Base-by-base conservation (phyloP, 2,329 filamentous ascomycete genomes). In the Dryadomyces sulphureus region DNA sequence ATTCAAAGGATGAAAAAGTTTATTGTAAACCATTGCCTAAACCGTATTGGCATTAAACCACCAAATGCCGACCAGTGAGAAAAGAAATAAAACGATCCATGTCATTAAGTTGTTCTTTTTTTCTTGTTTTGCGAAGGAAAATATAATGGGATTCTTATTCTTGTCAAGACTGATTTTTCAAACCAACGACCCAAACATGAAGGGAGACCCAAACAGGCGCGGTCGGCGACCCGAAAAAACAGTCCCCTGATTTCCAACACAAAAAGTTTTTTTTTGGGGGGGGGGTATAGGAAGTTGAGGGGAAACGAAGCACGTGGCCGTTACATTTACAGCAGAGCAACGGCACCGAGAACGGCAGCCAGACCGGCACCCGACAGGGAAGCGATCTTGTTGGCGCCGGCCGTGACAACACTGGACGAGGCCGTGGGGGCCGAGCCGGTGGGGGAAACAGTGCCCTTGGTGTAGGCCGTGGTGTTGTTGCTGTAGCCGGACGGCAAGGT, bases 271-370 rank as follows among this genome's bases (percentile, higher is more conserved):
- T 36, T 39, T 40, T 22, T 14, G 38, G 16, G 21, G 24, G 19
- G 36, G 2, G 38, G 27, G 27, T 27, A 11, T 6, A 27, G 25
- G 25, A 12, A 32, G 27, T 8, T n/a, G 16, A 16, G 24, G 19
- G 36, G 2, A 30, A 14, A 14, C 11, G 25, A 27, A 27, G 25
- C 6, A 12, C 11, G 27, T 8, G 32, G 32, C 39, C 43, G 50
- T 49, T 54, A 48, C 60, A 66, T 70, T 73, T 77, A 78, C 66
- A 77, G 68, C 58, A 70, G 59, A 60, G 72, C 75, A 58, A 71
- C 74, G 50, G 79, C 60, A 58, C 70, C 77, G 60, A 79, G 65
- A 54, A 78, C 60, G 67, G 70, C 75, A 55, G 72, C 75, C 55
- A 80, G 70, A 54, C 66, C 72, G 50, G 70, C 76, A 52, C 73